Conservation (phyloP, 1,284 basidiomycete genomes). For the Leucoagaricus sp. region DNA sequence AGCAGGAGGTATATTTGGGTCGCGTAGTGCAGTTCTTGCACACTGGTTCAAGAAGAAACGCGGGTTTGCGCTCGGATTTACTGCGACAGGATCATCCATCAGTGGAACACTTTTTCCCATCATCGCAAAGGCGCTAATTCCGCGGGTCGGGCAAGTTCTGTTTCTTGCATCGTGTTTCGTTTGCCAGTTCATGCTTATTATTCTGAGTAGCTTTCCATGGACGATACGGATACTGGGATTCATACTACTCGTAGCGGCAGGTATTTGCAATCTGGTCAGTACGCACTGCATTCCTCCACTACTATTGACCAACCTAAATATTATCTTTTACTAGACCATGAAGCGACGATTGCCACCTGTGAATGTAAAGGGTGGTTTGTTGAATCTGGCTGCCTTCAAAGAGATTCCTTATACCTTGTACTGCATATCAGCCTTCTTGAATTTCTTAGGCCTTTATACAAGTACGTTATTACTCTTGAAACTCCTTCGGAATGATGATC, state of each 20-base stretch:
- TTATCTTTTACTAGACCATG: conserved; percentile 35
- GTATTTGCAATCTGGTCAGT: conserved; percentile 45
- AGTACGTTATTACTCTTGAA: conserved; percentile 29
- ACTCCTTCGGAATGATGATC: conserved; percentile 9
- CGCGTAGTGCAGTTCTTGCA: conserved; percentile 45
- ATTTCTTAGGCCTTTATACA: conserved; percentile 61
- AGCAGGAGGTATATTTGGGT: conserved; percentile 49
- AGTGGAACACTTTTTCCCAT: conserved; percentile 54
- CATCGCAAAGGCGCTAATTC: conserved; percentile 42
- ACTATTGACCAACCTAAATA: not conserved
- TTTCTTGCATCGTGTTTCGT: conserved; percentile 21
- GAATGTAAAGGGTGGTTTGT: conserved; percentile 43
- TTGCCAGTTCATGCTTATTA: conserved; percentile 25
- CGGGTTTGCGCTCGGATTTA: conserved; percentile 43
- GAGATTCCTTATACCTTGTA: conserved; percentile 42
- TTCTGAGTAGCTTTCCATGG: conserved; percentile 52
- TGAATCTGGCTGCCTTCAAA: conserved; percentile 49
- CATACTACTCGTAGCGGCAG: conserved; percentile 46
- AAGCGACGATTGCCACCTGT: conserved; percentile 50
- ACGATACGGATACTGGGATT: conserved; percentile 62
- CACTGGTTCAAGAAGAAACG: conserved; percentile 52
- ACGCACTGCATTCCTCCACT: conserved; percentile 5
- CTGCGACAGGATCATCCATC: conserved; percentile 42
- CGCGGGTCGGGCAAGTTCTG: conserved; percentile 40
- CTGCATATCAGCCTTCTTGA: conserved; percentile 40